phyloP scores from a whole-genome alignment of 1,284 basidiomycete genomes.

The Mycena citricolor region DNA sequence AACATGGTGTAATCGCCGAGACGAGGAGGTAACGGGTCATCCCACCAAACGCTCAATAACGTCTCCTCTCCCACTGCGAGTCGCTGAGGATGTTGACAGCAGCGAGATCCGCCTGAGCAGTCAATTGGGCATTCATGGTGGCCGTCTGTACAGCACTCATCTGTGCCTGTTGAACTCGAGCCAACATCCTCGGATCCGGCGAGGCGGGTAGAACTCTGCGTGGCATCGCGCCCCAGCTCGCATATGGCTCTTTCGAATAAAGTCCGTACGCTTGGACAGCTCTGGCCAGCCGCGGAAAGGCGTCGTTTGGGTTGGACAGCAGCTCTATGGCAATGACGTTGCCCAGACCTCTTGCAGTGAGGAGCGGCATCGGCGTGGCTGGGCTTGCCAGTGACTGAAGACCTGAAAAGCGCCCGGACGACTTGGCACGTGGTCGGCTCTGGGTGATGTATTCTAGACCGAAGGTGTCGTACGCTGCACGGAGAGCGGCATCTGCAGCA shows the following conservation, averaged over 20 bases:
- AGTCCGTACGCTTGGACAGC: conserved; percentile 2
- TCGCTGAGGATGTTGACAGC: no score
- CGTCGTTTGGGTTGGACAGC: conserved; percentile 1
- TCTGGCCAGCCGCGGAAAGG: not conserved
- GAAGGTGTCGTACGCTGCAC: not conserved
- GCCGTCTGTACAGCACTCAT: no score
- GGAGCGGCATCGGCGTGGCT: conserved; percentile 6
- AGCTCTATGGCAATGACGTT: conserved; percentile 6
- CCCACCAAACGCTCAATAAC: no score
- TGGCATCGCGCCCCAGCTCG: conserved; percentile 6
- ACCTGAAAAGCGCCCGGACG: no score
- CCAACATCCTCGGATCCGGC: conserved; percentile 6
- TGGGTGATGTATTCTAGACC: conserved; percentile 5
- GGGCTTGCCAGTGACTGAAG: no score
- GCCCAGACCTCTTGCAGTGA: conserved; percentile 6
- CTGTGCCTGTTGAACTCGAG: no score
- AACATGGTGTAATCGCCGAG: no score
- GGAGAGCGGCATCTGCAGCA: conserved; percentile 3
- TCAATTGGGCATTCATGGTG: no score
- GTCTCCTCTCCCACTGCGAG: no score
- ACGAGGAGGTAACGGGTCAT: no score
- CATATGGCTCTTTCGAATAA: not conserved
- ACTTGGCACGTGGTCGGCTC: not conserved
- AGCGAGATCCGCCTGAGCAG: no score
- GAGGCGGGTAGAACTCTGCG: conserved; percentile 2